Percentiles rank a stretch among this genome's conserved stretches.
Evolutionary conservation across 306 rosid genomes (phyloP).

Genomic region (Quillaja saponaria): DNA sequence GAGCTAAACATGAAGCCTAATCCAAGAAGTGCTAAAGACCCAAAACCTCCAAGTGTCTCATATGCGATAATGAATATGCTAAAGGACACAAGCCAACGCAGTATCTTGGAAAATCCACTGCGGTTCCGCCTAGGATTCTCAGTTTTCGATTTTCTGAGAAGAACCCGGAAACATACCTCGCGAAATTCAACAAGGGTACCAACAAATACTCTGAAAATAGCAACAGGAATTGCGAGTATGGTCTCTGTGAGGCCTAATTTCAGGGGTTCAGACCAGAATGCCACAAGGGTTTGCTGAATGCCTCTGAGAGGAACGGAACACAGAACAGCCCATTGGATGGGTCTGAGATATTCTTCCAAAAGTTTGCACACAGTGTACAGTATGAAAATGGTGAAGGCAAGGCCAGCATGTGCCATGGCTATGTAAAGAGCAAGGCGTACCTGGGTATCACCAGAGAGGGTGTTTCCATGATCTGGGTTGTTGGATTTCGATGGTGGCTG

Average conservation of each 20-base stretch:
- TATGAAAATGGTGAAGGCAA: slow-evolving; percentile 73
- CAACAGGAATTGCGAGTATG: slow-evolving; percentile 69
- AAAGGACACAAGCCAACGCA: slow-evolving; percentile 76
- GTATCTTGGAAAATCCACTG: slow-evolving; percentile 66
- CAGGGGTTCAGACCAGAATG: slow-evolving; percentile 81
- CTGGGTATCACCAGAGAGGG: slow-evolving; percentile 76
- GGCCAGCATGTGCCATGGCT: slow-evolving; percentile 94
- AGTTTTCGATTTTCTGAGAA: slow-evolving; percentile 56
- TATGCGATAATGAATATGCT: slow-evolving; percentile 68
- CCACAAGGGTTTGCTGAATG: slow-evolving; percentile 67
- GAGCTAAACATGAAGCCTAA: slow-evolving; percentile 72
- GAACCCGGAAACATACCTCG: slow-evolving; percentile 43
- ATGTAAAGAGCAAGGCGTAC: slow-evolving; percentile 83
- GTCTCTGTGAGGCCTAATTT: slow-evolving; percentile 80
- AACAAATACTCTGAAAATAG: slow-evolving; percentile 62
- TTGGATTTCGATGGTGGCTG: background rate
- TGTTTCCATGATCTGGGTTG: slow-evolving; percentile 42
- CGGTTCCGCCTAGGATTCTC: slow-evolving; percentile 30
- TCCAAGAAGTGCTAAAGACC: slow-evolving; percentile 55
- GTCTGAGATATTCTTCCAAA: slow-evolving; percentile 72
- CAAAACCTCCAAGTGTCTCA: slow-evolving; percentile 69
- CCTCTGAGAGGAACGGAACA: slow-evolving; percentile 89
- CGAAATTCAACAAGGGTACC: slow-evolving; percentile 83
- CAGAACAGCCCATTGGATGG: slow-evolving; percentile 89
- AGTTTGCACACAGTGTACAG: slow-evolving; percentile 66